Evolutionary conservation across 352 stramenopile species (phyloP), one percentile per base, ranked within the genome.

Genomic region (Phytophthora macrochlamydospora): DNA sequence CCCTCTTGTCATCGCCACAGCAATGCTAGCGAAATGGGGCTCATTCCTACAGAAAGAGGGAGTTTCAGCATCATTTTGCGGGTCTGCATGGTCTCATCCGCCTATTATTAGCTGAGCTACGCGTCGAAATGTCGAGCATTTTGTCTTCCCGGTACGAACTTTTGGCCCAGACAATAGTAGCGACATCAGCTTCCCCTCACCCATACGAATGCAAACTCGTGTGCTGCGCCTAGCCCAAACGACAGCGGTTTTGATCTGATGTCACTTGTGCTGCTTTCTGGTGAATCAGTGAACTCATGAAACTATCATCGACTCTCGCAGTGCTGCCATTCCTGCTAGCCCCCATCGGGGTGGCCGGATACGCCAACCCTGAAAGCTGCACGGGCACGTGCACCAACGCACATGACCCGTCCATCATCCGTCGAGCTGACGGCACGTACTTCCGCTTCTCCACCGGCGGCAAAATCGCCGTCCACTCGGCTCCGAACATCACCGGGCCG

Each of bases 391-490:
- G 69, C 33, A 74, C 62, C 40, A 85, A 87, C 29, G 65, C 76
- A 1, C 78, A 87, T 58, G 76, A 87, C 37, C 76, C 78, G 9
- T 76, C 78, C 40, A 83, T 87, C 49, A 83, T 85, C 52, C 73
- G 76, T 28, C 70, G 73, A 28, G 48, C 59, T n/a, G 71, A 87
- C 53, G 76, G 78, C 55, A 87, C 67, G 13, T 87, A 87, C 63
- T 87, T 83, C 55, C 75, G 75, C 29, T 85, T 87, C 69, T 83
- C 73, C 2, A 87, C 78, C 0, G 76, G 76, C n/a, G 71, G 67
- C 58, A 80, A 83, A 49, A 78, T 87, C 45, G 72, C 78, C 6
- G 71, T 87, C 33, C 78, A 87, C 57, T 77, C 78, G 2, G 73
- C 78, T 2, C 70, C 75, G 8, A 49, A 68, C 24, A 68, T 87